Evolutionary conservation across 192 early-diverging fungal species (phyloP), one percentile per base, ranked within the genome.

Genomic region (Podila clonocystis): DNA sequence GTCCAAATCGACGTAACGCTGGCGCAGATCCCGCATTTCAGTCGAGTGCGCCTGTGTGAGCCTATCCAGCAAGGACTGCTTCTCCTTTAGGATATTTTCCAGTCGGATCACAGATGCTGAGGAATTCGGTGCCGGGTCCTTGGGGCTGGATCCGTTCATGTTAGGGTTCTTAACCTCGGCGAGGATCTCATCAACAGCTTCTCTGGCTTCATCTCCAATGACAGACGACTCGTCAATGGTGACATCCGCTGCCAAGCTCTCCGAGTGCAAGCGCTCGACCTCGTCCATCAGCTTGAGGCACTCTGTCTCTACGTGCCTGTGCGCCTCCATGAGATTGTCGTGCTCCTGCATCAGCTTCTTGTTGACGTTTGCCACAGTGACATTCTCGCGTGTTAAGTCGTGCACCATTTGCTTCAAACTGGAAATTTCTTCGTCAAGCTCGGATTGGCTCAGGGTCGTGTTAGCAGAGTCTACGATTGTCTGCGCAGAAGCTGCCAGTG

Each of bases 211-310:
- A 12, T 38, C 59, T 68, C 28, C 34, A 34, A 60, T 28, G 0
- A 50, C 50, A 11, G 34, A 36, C 9, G 66, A 34, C 8, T 24
- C 61, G 24, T 61, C 62, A 13, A 36, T 61, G 36, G 67, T 30
- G 1, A 59, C 50, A 33, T 59, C 70, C 0, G 62, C 55, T n/a
- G 71, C 71, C 20, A 85, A 48, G 58, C 82, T 80, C 65, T 93
- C 91, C 0, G 84, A 70, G 61, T 88, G 89, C 49, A 95, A 77
- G 71, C 86, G 83, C 69, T 95, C 93, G 33, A 93, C 88, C 73
- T 95, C 93, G 28, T 93, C 91, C 73, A 91, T 89, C 45, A 93
- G 74, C 64, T 92, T 90, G 48, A 92, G 85, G 70, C 92, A 91
- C 82, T 93, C 92, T 9, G 84, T 88, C 68, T 95, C 93, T 24